Conservation (phyloP, 768 basidiomycete genomes). For the Agaricus sinodeliciosus region DNA sequence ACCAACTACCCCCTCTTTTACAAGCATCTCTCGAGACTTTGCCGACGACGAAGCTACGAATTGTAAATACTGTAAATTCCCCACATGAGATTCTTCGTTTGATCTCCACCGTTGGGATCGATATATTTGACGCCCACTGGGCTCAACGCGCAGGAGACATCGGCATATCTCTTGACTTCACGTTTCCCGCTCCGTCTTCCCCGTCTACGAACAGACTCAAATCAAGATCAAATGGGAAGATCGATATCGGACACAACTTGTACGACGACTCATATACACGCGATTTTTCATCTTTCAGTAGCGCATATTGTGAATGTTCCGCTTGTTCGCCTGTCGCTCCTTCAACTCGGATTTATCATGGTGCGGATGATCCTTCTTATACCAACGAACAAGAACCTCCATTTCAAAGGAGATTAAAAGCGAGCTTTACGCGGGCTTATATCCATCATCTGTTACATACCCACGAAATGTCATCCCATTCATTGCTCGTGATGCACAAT, state of each 20-base stretch:
- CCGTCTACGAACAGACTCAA: slow-evolving; percentile 21
- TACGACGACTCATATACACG: slow-evolving; percentile 50
- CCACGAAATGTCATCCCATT: slow-evolving; percentile 86
- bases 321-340: slow-evolving; percentile 48
- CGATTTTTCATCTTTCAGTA: slow-evolving; percentile 55
- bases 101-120: slow-evolving; percentile 58
- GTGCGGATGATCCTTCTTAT: slow-evolving; percentile 29
- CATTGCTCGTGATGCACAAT: slow-evolving; percentile 73
- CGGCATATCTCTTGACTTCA: slow-evolving; percentile 76
- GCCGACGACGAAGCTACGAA: slow-evolving; percentile 51
- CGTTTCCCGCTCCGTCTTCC: slow-evolving; percentile 36
- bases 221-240: slow-evolving; percentile 18
- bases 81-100: slow-evolving; percentile 76
- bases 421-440: slow-evolving; percentile 52
- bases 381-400: slow-evolving; percentile 10
- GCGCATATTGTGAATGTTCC: slow-evolving; percentile 35
- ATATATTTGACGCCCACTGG: slow-evolving; percentile 73
- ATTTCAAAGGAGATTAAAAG: slow-evolving; percentile 16
- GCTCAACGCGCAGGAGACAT: slow-evolving; percentile 58
- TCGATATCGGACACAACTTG: slow-evolving; percentile 66
- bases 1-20: slow-evolving; percentile 35
- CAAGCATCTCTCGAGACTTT: slow-evolving; percentile 53
- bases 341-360: slow-evolving; percentile 34
- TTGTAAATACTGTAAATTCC: slow-evolving; percentile 46
- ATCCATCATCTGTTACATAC: slow-evolving; percentile 81